phyloP scores from a whole-genome alignment of 306 rosid genomes.

The Medicago arabica region DNA sequence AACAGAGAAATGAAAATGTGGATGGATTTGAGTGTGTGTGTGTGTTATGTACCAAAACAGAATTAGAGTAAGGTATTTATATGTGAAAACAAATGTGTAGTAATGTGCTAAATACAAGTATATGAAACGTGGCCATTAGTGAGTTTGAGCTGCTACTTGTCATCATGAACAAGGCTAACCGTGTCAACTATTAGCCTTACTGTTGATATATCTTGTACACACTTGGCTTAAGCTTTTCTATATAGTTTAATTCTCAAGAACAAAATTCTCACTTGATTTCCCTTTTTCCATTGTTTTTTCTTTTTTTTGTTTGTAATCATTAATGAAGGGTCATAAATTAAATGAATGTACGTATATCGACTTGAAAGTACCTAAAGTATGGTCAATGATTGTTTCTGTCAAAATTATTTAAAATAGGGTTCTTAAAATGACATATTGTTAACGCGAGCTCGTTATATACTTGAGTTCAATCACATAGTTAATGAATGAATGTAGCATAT shows the following conservation, averaged over 20 bases:
- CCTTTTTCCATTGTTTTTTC: background rate
- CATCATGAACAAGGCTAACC: conserved; percentile 61
- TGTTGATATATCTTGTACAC: conserved; percentile 60
- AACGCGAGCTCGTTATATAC: background rate
- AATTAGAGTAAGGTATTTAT: conserved; percentile 45
- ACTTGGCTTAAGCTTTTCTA: conserved; percentile 64
- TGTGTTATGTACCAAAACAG: background rate
- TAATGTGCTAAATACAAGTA: conserved; percentile 8
- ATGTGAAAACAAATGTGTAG: conserved; percentile 6
- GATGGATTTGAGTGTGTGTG: background rate
- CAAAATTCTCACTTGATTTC: conserved; percentile 24
- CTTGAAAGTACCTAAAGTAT: too few species aligned
- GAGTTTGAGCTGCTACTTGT: conserved; percentile 67
- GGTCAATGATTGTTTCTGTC: too few species aligned
- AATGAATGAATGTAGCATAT: conserved; percentile 1
- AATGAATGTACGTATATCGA: background rate
- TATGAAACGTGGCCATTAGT: conserved; percentile 78
- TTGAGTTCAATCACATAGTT: background rate
- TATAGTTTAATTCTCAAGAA: conserved; percentile 47
- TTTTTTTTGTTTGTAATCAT: background rate
- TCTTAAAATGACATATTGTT: background rate
- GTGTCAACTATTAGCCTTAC: conserved; percentile 71
- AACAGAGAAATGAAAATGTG: background rate
- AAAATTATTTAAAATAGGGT: too few species aligned
- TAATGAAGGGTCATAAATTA: conserved; percentile 18